These are phyloP conservation scores for Agrostemma githago DNA, from an alignment of 148 eudicot genomes.

Conservation along the genomic window DNA sequence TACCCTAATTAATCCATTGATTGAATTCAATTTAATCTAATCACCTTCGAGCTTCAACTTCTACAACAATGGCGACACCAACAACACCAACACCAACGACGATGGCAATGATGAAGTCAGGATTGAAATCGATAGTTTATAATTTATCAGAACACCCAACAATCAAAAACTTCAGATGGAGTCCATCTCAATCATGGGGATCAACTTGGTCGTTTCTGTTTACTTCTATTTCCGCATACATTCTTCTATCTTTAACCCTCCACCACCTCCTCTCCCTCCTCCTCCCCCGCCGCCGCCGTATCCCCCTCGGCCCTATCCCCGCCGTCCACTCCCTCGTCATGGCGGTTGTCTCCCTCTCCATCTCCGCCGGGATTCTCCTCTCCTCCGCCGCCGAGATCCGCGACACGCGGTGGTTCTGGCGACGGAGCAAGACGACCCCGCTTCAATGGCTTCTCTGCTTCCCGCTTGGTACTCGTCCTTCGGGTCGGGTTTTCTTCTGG, in stretches of 20 bases:
- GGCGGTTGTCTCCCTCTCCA: conserved; percentile 60
- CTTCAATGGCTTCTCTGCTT: conserved; percentile 90
- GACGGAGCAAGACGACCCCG: conserved; percentile 59
- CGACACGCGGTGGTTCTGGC: conserved; percentile 88
- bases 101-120: neutral
- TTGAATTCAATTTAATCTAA: too few relatives aligned
- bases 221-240: conserved; percentile 46
- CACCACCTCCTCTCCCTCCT: conserved; percentile 38
- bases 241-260: conserved; percentile 32
- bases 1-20: too few relatives aligned
- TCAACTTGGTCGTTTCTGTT: conserved; percentile 56
- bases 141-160: neutral
- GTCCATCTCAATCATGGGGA: conserved; percentile 60
- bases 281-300: conserved; percentile 43
- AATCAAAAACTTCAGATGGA: conserved; percentile 38
- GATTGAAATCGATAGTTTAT: neutral
- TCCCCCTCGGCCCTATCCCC: conserved; percentile 68
- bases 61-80: too few relatives aligned
- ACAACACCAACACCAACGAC: too few relatives aligned
- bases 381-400: conserved; percentile 83
- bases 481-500: conserved; percentile 95
- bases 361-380: conserved; percentile 57
- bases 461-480: conserved; percentile 85
- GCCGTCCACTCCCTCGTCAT: conserved; percentile 64
- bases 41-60: too few relatives aligned